Percentiles rank a stretch among this genome's conserved stretches.
Evolutionary conservation across 306 rosid species (phyloP).

Genomic region (Hylodesmum podocarpum): DNA sequence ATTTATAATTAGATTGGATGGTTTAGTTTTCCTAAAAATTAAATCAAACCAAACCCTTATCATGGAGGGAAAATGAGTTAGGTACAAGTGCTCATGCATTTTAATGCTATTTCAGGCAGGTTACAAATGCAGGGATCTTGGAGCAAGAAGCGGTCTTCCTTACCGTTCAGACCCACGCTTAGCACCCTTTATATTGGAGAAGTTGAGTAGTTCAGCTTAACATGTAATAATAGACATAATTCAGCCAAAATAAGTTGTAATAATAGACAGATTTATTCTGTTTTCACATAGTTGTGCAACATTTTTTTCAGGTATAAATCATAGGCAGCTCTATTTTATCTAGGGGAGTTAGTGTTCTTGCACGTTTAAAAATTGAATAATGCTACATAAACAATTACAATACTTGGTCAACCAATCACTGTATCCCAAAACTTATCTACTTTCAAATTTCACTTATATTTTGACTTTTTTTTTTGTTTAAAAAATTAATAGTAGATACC

Average conservation of each 20-base stretch:
- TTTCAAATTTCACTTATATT: no score
- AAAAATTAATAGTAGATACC: no score
- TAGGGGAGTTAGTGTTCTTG: no score
- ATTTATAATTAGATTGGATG: background rate
- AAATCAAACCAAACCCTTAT: background rate
- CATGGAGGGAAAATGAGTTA: background rate
- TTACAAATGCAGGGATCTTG: conserved; percentile 74
- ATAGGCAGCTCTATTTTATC: no score
- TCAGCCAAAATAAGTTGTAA: no score
- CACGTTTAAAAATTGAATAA: no score
- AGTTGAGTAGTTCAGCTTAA: background rate
- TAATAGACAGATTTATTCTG: background rate
- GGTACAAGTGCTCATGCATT: conserved; percentile 1
- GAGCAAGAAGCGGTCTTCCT: conserved; percentile 93
- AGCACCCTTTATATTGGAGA: conserved; percentile 48
- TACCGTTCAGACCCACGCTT: conserved; percentile 56
- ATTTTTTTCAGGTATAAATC: background rate
- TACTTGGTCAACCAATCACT: no score
- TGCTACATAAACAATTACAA: no score
- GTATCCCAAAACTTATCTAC: no score
- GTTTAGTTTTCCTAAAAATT: background rate
- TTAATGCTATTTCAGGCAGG: conserved; percentile 69
- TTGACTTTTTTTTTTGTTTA: no score
- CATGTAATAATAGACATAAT: background rate
- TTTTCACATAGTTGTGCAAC: background rate